Evolutionary conservation across 2,329 filamentous ascomycete genomes (phyloP).

Genomic region (Phyllosticta ampelicida): DNA sequence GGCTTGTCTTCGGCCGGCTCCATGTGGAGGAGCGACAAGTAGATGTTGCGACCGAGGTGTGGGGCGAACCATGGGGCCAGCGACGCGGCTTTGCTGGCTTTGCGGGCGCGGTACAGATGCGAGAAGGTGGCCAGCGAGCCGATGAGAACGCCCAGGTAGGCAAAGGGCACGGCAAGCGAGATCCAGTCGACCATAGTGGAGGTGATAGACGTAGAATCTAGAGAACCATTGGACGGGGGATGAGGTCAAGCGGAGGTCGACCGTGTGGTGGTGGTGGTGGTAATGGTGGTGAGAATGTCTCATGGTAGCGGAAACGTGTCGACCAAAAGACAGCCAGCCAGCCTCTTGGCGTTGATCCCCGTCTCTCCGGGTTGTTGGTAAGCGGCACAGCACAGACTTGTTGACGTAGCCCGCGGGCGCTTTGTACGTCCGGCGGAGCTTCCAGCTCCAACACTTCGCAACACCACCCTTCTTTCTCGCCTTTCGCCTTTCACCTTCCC

Average conservation of each 20-base stretch:
- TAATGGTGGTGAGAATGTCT: neutral
- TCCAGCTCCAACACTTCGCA: neutral
- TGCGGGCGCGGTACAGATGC: conserved; percentile 83
- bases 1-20: conserved; percentile 52
- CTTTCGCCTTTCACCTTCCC: neutral
- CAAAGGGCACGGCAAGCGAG: conserved; percentile 74
- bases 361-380: too few species aligned
- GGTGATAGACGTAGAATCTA: neutral
- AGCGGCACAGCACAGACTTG: neutral
- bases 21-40: conserved; percentile 82
- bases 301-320: conserved; percentile 6
- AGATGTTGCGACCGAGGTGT: conserved; percentile 87
- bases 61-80: conserved; percentile 90
- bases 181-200: conserved; percentile 58
- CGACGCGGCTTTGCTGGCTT: conserved; percentile 67
- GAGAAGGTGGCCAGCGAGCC: conserved; percentile 89
- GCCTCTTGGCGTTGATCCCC: neutral
- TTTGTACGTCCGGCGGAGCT: neutral
- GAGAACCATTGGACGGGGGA: conserved; percentile 5
- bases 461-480: neutral
- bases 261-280: neutral
- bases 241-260: neutral
- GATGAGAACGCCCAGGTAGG: conserved; percentile 78
- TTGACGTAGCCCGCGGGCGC: conserved; percentile 11
- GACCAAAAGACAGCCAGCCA: neutral